Percentiles rank a stretch among this genome's conserved stretches.
Conservation (phyloP, 148 eudicot genomes). For the Silene conica region DNA sequence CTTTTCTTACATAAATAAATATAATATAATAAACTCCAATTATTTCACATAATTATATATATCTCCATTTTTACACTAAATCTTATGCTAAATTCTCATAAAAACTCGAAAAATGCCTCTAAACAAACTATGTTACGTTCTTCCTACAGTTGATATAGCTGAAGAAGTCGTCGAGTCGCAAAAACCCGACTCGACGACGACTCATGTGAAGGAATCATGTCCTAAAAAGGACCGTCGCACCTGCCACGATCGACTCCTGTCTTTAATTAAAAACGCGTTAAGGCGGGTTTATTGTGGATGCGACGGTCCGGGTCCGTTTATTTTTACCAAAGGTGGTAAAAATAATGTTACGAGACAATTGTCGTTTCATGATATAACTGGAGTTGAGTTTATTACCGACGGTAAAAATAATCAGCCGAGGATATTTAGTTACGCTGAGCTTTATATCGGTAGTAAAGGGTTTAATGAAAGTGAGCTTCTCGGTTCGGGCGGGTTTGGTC, state of each 20-base stretch:
- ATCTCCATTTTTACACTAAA: neutral
- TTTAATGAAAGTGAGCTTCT: constrained; percentile 53
- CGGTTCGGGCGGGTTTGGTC: constrained; percentile 93
- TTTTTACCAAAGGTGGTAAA: neutral
- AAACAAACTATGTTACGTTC: constrained; percentile 46
- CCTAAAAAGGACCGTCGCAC: neutral
- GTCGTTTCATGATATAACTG: constrained; percentile 58
- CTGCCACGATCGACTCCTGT: constrained; percentile 31
- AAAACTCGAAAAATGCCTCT: constrained; percentile 8
- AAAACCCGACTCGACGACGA: constrained; percentile 1
- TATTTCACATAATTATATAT: neutral
- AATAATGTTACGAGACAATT: neutral
- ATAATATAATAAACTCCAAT: neutral
- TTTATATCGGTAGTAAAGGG: constrained; percentile 75
- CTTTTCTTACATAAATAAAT: constrained; percentile 4
- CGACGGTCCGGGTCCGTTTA: neutral
- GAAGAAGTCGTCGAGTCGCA: neutral
- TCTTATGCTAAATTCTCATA: neutral
- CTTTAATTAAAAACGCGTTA: constrained; percentile 26
- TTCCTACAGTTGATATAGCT: constrained; percentile 27
- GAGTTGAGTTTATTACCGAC: constrained; percentile 42
- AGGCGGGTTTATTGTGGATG: constrained; percentile 25
- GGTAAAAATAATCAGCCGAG: constrained; percentile 39
- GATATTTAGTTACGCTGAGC: constrained; percentile 81
- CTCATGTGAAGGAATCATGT: neutral